Evolutionary conservation across 179 eudicot genomes (phyloP), one percentile per base, ranked within the genome.

Genomic region (Vitellaria paradoxa): DNA sequence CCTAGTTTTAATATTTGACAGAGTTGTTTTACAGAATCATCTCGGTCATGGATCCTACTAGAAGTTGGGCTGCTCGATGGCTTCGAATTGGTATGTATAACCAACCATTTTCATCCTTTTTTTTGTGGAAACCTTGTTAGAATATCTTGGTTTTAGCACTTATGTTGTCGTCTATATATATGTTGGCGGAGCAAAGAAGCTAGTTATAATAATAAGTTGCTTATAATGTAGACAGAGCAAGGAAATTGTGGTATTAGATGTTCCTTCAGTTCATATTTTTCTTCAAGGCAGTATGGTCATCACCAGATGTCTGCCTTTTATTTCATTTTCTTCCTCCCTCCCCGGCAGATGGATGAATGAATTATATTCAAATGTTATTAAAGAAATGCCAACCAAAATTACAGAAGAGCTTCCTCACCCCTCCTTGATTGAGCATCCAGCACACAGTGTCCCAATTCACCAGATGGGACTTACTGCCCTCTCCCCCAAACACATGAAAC

Each of bases 31-130:
- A 18, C 71, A 92, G 98, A 83, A 78, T 95, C 26, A 95, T 93
- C 71, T 95, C 99, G 20, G 99, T 93, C 73, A 93, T 93, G 97
- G 97, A 95, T 84, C 99, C 99, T 26, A 82, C 68, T 63, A 79
- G 95, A 77, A 95, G 99, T 70, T 95, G 99, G 97, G 94, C 99
- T 89, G 99, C 97, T 81, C 85, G 96, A 52, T 95, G 99, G 97
- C 92, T 95, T 75, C 91, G 97, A 60, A 90, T 95, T 75, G 98
- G 98, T 93, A 90, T 59, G 79, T 49, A 11, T 17, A 18, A 60
- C 23, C 14, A 18, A 42, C 56, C 56, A 9, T 72, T 72, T 56
- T 24, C 61, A 17, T 52, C 21, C 61, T 52, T 3, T 24, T 70
- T 52, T 50, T 50, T 52, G 9, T 68, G 72, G 18, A 50, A 10